Conservation (phyloP, 1,284 basidiomycete genomes). For the Pseudozyma pruni region DNA sequence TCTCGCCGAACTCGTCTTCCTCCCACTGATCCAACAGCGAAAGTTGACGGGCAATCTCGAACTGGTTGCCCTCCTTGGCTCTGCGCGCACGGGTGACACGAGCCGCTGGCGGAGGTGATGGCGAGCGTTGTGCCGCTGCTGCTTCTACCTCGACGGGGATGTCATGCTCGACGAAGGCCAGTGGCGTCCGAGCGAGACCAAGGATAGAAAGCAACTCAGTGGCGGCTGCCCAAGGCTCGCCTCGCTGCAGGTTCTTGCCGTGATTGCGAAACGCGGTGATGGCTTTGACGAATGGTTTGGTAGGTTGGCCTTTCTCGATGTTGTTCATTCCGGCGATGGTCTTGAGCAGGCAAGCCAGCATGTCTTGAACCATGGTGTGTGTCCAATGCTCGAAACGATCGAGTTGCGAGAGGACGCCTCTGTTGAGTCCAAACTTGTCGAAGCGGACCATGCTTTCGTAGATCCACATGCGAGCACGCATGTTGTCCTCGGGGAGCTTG, state of each 20-base stretch:
- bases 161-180: conserved; percentile 40
- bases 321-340: conserved; percentile 46
- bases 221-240: conserved; percentile 51
- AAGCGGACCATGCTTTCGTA: conserved; percentile 60
- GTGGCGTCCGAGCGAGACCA: conserved; percentile 11
- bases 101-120: conserved; percentile 15
- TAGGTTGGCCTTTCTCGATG: conserved; percentile 49
- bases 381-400: conserved; percentile 58
- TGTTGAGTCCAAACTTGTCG: conserved; percentile 50
- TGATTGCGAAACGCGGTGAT: conserved; percentile 34
- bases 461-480: conserved; percentile 59
- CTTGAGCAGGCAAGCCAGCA: conserved; percentile 47
- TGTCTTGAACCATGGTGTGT: conserved; percentile 43
- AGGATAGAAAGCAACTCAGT: conserved; percentile 20
- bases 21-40: conserved; percentile 40
- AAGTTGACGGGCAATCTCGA: conserved; percentile 32
- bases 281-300: conserved; percentile 27
- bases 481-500: conserved; percentile 46
- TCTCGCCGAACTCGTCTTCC: conserved; percentile 34
- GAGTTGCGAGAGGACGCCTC: conserved; percentile 39
- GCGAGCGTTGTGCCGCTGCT: conserved; percentile 29
- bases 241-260: conserved; percentile 36
- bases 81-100: conserved; percentile 27
- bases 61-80: conserved; percentile 37
- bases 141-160: conserved; percentile 39